A percentile compares a stretch with the other conserved stretches of the same genome.
phyloP scores from a whole-genome alignment of 306 rosid genomes.

The Ziziphus jujuba region DNA sequence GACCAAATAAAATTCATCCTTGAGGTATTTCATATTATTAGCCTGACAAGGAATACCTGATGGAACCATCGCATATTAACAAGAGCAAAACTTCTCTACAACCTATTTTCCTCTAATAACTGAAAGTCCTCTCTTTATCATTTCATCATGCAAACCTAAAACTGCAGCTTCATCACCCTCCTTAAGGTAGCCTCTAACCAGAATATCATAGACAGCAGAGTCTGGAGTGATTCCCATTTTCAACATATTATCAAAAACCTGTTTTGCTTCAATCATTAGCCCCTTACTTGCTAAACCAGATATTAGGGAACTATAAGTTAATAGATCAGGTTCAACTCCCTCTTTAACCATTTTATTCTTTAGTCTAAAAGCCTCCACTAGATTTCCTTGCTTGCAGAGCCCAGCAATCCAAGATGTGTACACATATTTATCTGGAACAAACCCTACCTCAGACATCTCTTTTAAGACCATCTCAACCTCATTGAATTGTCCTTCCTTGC shows the following conservation, averaged over 20 bases:
- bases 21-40: too few species aligned
- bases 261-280: conserved; percentile 41
- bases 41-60: background rate
- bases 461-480: conserved; percentile 31
- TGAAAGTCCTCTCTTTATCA: conserved; percentile 32
- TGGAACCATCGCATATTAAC: conserved; percentile 7
- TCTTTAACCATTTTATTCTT: conserved; percentile 41
- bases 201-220: conserved; percentile 30
- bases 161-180: conserved; percentile 31
- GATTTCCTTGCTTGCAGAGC: conserved; percentile 38
- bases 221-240: conserved; percentile 35
- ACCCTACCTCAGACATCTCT: conserved; percentile 42
- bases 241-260: conserved; percentile 39
- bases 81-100: background rate
- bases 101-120: conserved; percentile 5
- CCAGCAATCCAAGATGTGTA: conserved; percentile 46
- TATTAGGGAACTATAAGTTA: conserved; percentile 37
- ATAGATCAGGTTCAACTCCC: conserved; percentile 35
- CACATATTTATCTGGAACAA: conserved; percentile 32
- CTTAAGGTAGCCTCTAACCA: conserved; percentile 33
- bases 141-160: conserved; percentile 28
- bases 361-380: conserved; percentile 36
- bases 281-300: conserved; percentile 34
- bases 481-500: conserved; percentile 33
- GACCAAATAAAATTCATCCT: too few species aligned